These are phyloP conservation scores for Marchantia polymorpha DNA, from an alignment of 225 moss, liverwort and hornwort species.

Conservation along the genomic window DNA sequence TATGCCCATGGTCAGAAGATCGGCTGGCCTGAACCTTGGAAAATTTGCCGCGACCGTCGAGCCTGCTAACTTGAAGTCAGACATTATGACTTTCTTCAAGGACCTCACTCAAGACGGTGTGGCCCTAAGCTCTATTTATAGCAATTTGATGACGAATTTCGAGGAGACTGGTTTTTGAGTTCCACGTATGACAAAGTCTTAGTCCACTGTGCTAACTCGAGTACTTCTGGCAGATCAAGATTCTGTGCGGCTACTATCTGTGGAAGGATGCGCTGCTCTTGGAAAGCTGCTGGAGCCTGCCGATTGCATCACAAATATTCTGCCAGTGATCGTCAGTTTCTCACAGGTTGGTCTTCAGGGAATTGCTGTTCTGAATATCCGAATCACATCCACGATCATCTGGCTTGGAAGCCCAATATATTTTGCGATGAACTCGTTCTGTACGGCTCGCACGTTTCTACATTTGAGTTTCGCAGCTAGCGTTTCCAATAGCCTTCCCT, in stretches of 20 bases:
- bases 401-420: no score
- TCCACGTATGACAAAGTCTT: not conserved
- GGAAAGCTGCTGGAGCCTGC: conserved; percentile 90
- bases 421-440: no score
- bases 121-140: conserved; percentile 5
- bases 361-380: not conserved
- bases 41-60: conserved; percentile 96
- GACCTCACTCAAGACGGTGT: conserved; percentile 90
- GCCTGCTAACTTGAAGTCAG: conserved; percentile 72
- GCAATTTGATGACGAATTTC: not conserved
- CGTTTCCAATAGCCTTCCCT: no score
- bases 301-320: conserved; percentile 84
- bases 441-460: no score
- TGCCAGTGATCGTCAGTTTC: conserved; percentile 94
- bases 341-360: conserved; percentile 54
- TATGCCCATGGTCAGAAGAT: conserved; percentile 98
- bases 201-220: not conserved
- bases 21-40: conserved; percentile 86
- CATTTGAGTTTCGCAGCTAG: no score
- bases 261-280: conserved; percentile 92
- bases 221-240: conserved; percentile 71
- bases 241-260: conserved; percentile 92
- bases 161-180: not conserved
- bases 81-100: conserved; percentile 89
- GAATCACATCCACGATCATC: not conserved